Evolutionary conservation across 257 asterid genomes (phyloP), one percentile per base, ranked within the genome.

Genomic region (Coffea eugenioides): DNA sequence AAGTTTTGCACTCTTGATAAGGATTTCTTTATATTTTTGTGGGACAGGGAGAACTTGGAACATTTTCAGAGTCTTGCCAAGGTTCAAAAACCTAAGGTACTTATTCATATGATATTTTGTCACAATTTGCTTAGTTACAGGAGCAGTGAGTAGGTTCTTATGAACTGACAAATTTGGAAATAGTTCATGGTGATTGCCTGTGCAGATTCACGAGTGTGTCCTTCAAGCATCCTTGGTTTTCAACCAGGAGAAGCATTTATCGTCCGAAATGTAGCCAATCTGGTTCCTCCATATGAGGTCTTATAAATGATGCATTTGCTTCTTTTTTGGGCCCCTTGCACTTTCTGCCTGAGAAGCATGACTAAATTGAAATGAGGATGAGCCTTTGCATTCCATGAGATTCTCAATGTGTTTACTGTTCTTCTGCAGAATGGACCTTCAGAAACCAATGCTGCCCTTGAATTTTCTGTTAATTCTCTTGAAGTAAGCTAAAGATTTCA

Each of bases 171-270:
- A 83, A 75, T 81, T 80, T 80, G 74, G 73, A 89, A 85, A 84
- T 94, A 95, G 98, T 95, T 95, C 84, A 90, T 95, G 99, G 97
- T 95, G 88, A 88, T 95, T 86, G 92, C 99, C 77, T 95, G 99
- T 90, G 99, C 95, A 82, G 98, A 95, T 86, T 95, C 99, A 6
- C 87, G 98, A 71, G 99, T 95, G 79, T 95, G 99, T 84, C 99
- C 98, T 48, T 89, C 99, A 10, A 95, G 85, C 88, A 85, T 95
- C 72, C 88, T 95, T 36, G 99, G 99, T 70, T 88, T 95, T 85
- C 91, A 95, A 85, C 98, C 99, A 4, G 99, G 98, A 79, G 99
- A 95, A 73, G 99, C 99, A 27, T 95, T 95, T 86, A 85, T 89
- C 67, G 86, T 94, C n/a, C 95, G 99, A 20, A 95, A 93, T 66